Base-by-base conservation (phyloP, 441 rosid genomes). In the Heliophila coronopifolia region DNA sequence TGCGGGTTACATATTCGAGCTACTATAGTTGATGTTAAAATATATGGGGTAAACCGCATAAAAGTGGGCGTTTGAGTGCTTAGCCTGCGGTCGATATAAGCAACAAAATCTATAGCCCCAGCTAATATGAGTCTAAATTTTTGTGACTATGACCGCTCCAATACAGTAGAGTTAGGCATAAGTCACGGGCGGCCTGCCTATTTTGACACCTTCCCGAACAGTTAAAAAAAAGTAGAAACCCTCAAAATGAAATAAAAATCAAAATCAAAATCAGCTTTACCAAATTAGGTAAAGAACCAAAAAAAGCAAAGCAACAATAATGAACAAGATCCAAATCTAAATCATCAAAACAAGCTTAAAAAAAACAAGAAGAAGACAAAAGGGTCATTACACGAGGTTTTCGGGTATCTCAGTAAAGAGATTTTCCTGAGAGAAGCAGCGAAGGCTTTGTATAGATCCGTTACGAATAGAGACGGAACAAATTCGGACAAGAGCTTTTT, bases 401-500 rank as follows among this genome's bases (percentile, higher is more conserved):
- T 11, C 36, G 12, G 58, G 27, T 12, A 50, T 34, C 32, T n/a
- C n/a, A 42, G 22, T 0, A 17, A 25, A 12, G 1, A 42, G 33
- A 26, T 7, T 51, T 7, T 22, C n/a, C n/a, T n/a, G n/a, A n/a
- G n/a, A n/a, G n/a, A n/a, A n/a, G n/a, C n/a, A n/a, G n/a, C n/a
- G n/a, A n/a, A n/a, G n/a, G n/a, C n/a, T n/a, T n/a, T n/a, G n/a
- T n/a, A 3, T 11, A 22, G 22, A 43, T 43, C 20, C n/a, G 24
- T 28, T 28, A 50, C 12, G 9, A 19, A 31, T 19, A 4, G 10
- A 23, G 2, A 50, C 15, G 7, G 44, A 49, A 19, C 15, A 1
- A 58, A 47, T 38, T 38, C 49, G 50, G 36, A 23, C 65, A 40
- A 33, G 26, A 57, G 27, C 40, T 58, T 31, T 41, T 18, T 13